phyloP scores from a whole-genome alignment of 495 filamentous ascomycete genomes.

The Trichoderma virens region DNA sequence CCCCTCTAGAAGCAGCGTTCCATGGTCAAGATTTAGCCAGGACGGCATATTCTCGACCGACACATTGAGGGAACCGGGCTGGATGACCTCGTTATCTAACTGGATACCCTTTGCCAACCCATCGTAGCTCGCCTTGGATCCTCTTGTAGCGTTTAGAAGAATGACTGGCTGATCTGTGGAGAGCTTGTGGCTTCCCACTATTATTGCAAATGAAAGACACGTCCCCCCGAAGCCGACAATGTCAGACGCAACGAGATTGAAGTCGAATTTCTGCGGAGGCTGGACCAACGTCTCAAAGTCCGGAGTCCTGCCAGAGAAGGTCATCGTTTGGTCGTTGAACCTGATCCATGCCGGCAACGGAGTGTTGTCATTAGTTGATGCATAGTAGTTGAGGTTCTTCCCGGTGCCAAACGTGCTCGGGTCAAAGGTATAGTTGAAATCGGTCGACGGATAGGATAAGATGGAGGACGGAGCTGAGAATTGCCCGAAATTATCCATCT shows the following conservation, averaged over 20 bases:
- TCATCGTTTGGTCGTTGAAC: constrained; percentile 57
- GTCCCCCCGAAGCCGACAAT: constrained; percentile 67
- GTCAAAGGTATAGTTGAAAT: constrained; percentile 32
- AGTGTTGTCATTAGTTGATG: constrained; percentile 64
- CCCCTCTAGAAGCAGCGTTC: constrained; percentile 56
- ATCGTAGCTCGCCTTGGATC: constrained; percentile 46
- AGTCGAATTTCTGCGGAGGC: constrained; percentile 62
- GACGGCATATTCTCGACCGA: constrained; percentile 45
- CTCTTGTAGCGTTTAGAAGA: constrained; percentile 51
- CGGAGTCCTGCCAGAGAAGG: constrained; percentile 70
- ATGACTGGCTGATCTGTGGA: constrained; percentile 50
- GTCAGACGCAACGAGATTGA: constrained; percentile 74
- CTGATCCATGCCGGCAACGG: constrained; percentile 82
- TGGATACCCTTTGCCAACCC: constrained; percentile 46
- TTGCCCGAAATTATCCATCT: constrained; percentile 31
- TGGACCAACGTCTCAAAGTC: constrained; percentile 50
- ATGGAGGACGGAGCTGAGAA: constrained; percentile 34
- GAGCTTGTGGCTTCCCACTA: constrained; percentile 61
- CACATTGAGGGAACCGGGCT: constrained; percentile 35
- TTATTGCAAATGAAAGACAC: constrained; percentile 57
- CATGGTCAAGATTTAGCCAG: constrained; percentile 64
- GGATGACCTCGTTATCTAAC: constrained; percentile 52
- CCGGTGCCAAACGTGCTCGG: constrained; percentile 29
- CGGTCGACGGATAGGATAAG: constrained; percentile 26
- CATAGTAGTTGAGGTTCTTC: constrained; percentile 54